Conservation (phyloP, 208 protist genomes). For the Endotrypanum monterogeii region DNA sequence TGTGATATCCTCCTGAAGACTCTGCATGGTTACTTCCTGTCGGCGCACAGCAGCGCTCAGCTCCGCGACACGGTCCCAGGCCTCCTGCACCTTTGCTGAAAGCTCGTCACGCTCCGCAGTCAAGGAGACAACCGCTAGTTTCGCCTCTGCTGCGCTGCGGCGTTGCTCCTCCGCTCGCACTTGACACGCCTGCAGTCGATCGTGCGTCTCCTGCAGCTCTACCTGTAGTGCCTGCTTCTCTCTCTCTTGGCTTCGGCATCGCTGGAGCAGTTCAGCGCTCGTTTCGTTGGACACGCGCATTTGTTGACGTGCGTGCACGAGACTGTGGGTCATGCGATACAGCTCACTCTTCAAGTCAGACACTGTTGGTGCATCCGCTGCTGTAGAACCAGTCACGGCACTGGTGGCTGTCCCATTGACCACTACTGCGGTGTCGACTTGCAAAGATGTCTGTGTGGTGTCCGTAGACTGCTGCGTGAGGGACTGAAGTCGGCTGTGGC, state of each 20-base stretch:
- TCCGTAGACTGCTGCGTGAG: background rate
- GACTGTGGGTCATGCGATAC: conserved; percentile 10
- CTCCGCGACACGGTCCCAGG: conserved; percentile 55
- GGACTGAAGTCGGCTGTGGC: background rate
- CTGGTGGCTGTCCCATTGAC: background rate
- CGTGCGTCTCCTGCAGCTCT: conserved; percentile 44
- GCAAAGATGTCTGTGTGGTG: background rate
- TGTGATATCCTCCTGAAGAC: conserved; percentile 30
- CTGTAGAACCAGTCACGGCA: background rate
- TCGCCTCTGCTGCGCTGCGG: conserved; percentile 37
- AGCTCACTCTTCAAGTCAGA: conserved; percentile 20
- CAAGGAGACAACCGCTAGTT: conserved; percentile 38
- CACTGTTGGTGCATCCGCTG: conserved; percentile 4
- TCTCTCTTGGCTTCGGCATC: conserved; percentile 22
- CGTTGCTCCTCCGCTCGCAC: conserved; percentile 43
- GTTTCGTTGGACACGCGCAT: conserved; percentile 9
- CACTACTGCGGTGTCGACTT: background rate
- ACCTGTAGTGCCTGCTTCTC: conserved; percentile 30
- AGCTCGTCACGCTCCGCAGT: conserved; percentile 70
- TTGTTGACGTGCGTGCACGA: conserved; percentile 22
- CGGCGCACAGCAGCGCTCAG: conserved; percentile 28
- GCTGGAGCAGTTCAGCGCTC: conserved; percentile 17
- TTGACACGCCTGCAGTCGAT: conserved; percentile 30
- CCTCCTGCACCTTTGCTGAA: conserved; percentile 51
- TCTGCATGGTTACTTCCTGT: conserved; percentile 28